phyloP scores from a whole-genome alignment of 257 asterid species.

The Mitragyna speciosa region DNA sequence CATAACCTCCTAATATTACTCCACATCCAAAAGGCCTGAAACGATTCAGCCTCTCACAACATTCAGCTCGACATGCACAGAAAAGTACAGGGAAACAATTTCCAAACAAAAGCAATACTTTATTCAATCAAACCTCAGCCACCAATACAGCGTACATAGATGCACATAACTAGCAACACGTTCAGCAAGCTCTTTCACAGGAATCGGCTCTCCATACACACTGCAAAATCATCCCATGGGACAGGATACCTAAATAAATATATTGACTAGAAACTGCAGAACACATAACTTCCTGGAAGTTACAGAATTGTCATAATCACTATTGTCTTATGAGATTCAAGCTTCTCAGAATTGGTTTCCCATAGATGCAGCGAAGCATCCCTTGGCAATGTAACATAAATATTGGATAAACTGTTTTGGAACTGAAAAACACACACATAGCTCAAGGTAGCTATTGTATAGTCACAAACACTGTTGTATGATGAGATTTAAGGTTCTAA shows the following conservation, averaged over 20 bases:
- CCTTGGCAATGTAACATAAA: not conserved
- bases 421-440: not conserved
- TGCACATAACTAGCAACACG: slow-evolving; percentile 97
- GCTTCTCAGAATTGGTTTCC: not conserved
- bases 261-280: not conserved
- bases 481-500: not conserved
- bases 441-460: not conserved
- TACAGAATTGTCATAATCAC: not conserved
- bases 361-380: not conserved
- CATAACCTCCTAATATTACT: slow-evolving; percentile 88
- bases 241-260: not conserved
- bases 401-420: not conserved
- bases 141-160: slow-evolving; percentile 93
- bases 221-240: slow-evolving; percentile 36
- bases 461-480: not conserved
- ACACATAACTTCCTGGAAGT: not conserved
- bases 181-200: slow-evolving; percentile 85
- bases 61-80: slow-evolving; percentile 22
- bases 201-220: slow-evolving; percentile 76
- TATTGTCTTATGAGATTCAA: not conserved
- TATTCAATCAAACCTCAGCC: slow-evolving; percentile 72
- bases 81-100: not conserved
- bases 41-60: slow-evolving; percentile 11
- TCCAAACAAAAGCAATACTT: not conserved
- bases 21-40: slow-evolving; percentile 94